A percentile compares a stretch with the other conserved stretches of the same genome.
phyloP scores from a whole-genome alignment of 1,284 basidiomycete species.

The Sparassis latifolia region DNA sequence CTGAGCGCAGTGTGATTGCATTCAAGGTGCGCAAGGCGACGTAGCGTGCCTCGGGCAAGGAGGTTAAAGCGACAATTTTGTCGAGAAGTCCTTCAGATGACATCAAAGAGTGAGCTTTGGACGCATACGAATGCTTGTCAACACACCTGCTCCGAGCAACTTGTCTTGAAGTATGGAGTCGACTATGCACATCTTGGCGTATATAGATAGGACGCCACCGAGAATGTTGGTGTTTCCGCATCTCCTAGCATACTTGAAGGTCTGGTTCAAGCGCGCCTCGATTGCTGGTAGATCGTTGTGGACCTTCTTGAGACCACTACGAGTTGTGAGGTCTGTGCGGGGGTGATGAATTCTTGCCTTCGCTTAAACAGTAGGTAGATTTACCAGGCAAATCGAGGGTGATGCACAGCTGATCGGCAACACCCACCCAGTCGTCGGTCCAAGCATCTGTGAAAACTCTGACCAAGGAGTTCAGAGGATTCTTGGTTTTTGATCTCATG shows the following conservation, averaged over 20 bases:
- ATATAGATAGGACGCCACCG: conserved; percentile 47
- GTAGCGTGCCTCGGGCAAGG: conserved; percentile 1
- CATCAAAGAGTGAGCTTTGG: not conserved
- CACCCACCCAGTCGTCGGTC: conserved; percentile 7
- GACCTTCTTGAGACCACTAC: conserved; percentile 47
- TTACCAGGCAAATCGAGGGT: conserved; percentile 6
- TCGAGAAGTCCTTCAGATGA: conserved; percentile 4
- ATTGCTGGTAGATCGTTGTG: conserved; percentile 43
- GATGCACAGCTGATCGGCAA: conserved; percentile 6
- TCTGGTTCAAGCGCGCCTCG: conserved; percentile 34
- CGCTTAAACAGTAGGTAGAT: not conserved
- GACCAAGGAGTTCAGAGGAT: conserved; percentile 1
- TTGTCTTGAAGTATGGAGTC: conserved; percentile 46
- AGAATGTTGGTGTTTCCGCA: conserved; percentile 34
- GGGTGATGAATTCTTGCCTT: too few relatives aligned
- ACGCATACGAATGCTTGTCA: conserved; percentile 19
- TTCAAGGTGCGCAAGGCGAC: conserved; percentile 6
- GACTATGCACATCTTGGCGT: conserved; percentile 42
- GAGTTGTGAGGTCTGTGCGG: conserved; percentile 37
- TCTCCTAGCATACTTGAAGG: conserved; percentile 26
- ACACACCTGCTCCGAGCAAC: conserved; percentile 33
- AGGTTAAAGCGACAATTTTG: conserved; percentile 2
- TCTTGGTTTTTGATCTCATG: not conserved
- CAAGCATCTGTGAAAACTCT: conserved; percentile 5
- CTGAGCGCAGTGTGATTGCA: not conserved